Evolutionary conservation across 1,284 basidiomycete genomes (phyloP).

Genomic region (Hemileia vastatrix): DNA sequence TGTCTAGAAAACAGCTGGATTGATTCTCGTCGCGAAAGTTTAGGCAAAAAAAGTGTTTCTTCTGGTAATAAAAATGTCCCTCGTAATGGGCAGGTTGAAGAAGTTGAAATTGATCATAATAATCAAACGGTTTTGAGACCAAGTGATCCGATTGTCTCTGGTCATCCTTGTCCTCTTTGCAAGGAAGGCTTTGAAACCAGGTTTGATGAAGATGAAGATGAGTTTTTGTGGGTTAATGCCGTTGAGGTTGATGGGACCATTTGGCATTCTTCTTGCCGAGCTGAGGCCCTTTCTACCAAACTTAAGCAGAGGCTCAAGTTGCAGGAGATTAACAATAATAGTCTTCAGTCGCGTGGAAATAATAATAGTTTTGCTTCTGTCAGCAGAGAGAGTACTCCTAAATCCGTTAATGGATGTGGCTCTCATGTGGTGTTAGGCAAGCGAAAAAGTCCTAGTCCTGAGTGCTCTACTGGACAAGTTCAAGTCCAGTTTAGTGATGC

Average conservation of each 20-base stretch:
- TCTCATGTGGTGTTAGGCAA: too few species aligned
- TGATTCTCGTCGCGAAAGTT: constrained; percentile 8
- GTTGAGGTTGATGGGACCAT: background rate
- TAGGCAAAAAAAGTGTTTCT: constrained; percentile 2
- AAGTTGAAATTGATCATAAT: constrained; percentile 3
- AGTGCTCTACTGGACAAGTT: too few species aligned
- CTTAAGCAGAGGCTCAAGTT: too few species aligned
- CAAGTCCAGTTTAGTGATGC: too few species aligned
- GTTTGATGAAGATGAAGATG: constrained; percentile 22
- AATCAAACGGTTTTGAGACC: constrained; percentile 18
- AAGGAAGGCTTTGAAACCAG: constrained; percentile 20
- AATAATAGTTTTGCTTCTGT: too few species aligned
- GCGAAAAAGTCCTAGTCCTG: too few species aligned
- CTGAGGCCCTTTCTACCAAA: too few species aligned
- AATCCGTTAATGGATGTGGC: too few species aligned
- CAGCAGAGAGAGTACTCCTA: too few species aligned
- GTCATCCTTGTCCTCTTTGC: constrained; percentile 21
- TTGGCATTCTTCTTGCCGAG: too few species aligned
- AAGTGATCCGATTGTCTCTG: constrained; percentile 9
- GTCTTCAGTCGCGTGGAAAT: too few species aligned
- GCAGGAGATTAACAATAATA: too few species aligned
- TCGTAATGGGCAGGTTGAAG: background rate
- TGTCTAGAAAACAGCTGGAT: constrained; percentile 10
- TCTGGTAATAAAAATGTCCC: background rate
- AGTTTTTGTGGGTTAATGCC: constrained; percentile 22